Evolutionary conservation across 257 asterid species (phyloP), one percentile per base, ranked within the genome.

Genomic region (Vinca minor): DNA sequence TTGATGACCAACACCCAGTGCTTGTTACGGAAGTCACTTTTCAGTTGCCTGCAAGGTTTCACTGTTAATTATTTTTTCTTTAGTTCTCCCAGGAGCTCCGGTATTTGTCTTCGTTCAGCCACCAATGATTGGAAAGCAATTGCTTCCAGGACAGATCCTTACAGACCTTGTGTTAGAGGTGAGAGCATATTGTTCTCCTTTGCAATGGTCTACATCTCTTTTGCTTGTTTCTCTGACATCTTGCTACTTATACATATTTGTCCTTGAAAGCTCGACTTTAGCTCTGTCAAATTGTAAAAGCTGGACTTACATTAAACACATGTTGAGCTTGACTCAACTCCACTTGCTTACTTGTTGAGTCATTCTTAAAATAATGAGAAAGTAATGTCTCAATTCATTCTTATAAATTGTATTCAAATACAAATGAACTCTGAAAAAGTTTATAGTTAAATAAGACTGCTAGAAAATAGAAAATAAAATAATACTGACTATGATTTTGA

Each of bases 11-110:
- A 14, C 35, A 54, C 13, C 4, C 23, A 31, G 11, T 38, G 10
- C 44, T 11, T 55, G 48, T 53, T 44, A 18, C 5, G 13, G 26
- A 47, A n/a, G 53, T 26, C 53, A n/a, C 26, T n/a, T 47, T 1
- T 3, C 4, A 47, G 7, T 42, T 47, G 6, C 59, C 10, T 25
- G 9, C 17, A 25, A 11, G 29, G 59, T 26, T 53, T 53, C 36
- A 26, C 59, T 53, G 0, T 59, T 21, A 21, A 38, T 12, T 10
- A 11, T 38, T 12, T 21, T 38, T 3, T n/a, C 13, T 20, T 12
- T 79, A 84, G 92, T 84, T 48, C 8, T 84, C 28, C 92, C 95
- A 55, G 87, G 84, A 73, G 47, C 65, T 35, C 84, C 82, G 48
- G 39, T 55, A 29, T 62, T 1, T 38, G 73, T 82, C 59, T 66